Evolutionary conservation across 257 asterid species (phyloP).

Genomic region (Solanum etuberosum): DNA sequence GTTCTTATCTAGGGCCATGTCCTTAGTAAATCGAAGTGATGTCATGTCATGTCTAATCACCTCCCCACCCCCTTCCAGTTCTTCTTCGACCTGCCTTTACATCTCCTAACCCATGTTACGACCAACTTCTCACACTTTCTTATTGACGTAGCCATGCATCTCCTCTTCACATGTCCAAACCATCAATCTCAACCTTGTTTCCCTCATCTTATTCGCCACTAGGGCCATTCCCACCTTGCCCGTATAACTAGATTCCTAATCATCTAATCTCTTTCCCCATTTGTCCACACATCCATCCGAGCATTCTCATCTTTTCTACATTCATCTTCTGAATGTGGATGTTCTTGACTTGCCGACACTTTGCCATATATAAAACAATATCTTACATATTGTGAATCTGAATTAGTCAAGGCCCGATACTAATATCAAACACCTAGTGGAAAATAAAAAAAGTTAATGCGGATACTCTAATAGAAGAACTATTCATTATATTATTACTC

Average conservation of each 20-base stretch:
- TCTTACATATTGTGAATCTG: not conserved
- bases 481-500: not conserved
- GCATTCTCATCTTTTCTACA: too few species aligned
- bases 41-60: not conserved
- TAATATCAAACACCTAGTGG: accelerated
- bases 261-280: too few species aligned
- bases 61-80: not conserved
- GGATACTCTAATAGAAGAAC: not conserved
- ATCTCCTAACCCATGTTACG: not conserved
- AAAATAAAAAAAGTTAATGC: too few species aligned
- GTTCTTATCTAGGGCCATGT: not conserved
- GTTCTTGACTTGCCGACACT: too few species aligned
- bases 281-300: too few species aligned
- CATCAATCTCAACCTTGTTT: too few species aligned
- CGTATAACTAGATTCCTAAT: too few species aligned
- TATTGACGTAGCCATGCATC: not conserved
- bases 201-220: not conserved
- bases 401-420: too few species aligned
- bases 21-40: too few species aligned
- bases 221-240: too few species aligned
- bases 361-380: not conserved
- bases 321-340: too few species aligned
- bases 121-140: not conserved
- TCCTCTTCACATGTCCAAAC: too few species aligned
- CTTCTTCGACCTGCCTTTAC: not conserved